Evolutionary conservation across 331 rosid species (phyloP), one percentile per base, ranked within the genome.

Genomic region (Pyracantha coccinea): DNA sequence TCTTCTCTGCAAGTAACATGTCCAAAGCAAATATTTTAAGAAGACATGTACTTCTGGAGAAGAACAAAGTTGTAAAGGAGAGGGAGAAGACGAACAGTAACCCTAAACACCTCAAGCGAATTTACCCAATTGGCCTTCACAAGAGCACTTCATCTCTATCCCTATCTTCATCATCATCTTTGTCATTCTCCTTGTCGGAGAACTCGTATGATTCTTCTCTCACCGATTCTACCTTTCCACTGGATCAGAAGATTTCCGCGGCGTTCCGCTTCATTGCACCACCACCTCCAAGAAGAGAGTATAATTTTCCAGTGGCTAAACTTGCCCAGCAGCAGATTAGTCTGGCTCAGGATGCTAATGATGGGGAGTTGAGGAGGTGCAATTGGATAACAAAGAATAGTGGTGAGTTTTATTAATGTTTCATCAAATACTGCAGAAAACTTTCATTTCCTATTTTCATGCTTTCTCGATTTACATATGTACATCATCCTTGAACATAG

Each of bases 81-180:
- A 86, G 86, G 75, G 92, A 87, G 72, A 85, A 71, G 76, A 76
- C 78, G 60, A 71, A 41, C 15, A 41, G 80, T 79, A 83, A 66
- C 86, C 86, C 87, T 27, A 90, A 83, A 83, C 83, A 75, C 68
- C 80, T 95, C 2, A 95, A 92, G 89, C 90, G 88, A 87, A 85
- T 95, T 73, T 95, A 95, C 84, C 99, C 99, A 38, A 86, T 95
- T 79, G 97, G 97, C n/a, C 89, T 95, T 67, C 96, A 95, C 70
- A 90, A 83, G 83, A 95, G 96, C 89, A 73, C 77, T 68, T 95
- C 97, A 16, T 89, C 97, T 28, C 38, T 83, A 19, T 95, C 99
- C 67, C 65, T 92, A 7, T 94, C 99, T 60, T 63, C 90, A 16
- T 91, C 98, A 66, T 93, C 98, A 27, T 93, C 97, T 6, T 10